A percentile compares a stretch with the other conserved stretches of the same genome.
phyloP scores from a whole-genome alignment of 2,329 filamentous ascomycete species.

The Ampelomyces quisqualis region DNA sequence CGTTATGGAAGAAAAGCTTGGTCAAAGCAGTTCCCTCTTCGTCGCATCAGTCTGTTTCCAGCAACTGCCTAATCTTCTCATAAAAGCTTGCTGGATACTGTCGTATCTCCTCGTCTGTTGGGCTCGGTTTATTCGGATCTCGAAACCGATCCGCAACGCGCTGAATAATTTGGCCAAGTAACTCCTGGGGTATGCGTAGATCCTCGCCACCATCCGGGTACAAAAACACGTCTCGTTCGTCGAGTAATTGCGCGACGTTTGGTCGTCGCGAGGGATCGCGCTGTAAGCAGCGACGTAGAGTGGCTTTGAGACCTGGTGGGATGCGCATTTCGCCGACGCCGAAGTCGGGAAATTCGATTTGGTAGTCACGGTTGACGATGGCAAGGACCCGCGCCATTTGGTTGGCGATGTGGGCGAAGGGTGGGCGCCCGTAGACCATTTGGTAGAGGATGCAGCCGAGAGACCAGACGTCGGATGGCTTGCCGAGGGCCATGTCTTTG shows the following conservation, averaged over 20 bases:
- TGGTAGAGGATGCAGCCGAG: conserved; percentile 96
- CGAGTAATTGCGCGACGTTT: conserved; percentile 58
- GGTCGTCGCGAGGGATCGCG: conserved; percentile 59
- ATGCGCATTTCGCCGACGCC: conserved; percentile 65
- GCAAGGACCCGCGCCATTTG: conserved; percentile 83
- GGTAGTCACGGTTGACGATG: conserved; percentile 76
- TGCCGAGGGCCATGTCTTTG: conserved; percentile 92
- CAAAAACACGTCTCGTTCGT: conserved; percentile 58
- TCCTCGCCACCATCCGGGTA: conserved; percentile 58
- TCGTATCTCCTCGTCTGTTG: conserved; percentile 57
- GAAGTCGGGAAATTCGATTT: conserved; percentile 69
- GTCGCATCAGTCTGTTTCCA: conserved; percentile 27
- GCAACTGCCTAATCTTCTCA: conserved; percentile 48
- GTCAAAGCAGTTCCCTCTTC: too few relatives aligned
- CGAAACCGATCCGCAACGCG: conserved; percentile 62
- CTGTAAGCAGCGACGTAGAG: conserved; percentile 59
- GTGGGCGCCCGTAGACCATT: conserved; percentile 95
- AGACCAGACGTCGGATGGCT: conserved; percentile 94
- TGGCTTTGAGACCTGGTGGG: conserved; percentile 57
- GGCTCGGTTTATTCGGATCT: conserved; percentile 53
- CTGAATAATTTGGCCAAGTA: conserved; percentile 60
- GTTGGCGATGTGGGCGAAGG: conserved; percentile 88
- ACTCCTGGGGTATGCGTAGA: conserved; percentile 54
- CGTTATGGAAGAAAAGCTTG: background rate
- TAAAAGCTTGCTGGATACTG: conserved; percentile 52